These are phyloP conservation scores for Verticillium isaacii DNA, from an alignment of 2,329 filamentous ascomycete species.

Conservation along the genomic window DNA sequence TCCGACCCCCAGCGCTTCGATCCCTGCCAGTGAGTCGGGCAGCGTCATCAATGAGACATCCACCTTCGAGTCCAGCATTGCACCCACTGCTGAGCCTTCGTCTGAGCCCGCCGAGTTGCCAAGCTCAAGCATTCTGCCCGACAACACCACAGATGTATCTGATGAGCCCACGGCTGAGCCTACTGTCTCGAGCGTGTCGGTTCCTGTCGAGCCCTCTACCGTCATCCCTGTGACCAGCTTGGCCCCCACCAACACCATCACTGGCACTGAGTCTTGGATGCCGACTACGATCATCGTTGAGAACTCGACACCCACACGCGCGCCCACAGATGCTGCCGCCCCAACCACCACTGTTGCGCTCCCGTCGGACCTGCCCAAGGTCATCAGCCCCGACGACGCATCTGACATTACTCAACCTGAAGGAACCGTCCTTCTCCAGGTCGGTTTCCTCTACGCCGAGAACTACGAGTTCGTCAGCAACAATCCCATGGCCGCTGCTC, in stretches of 20 bases:
- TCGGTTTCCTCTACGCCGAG: slow-evolving; percentile 76
- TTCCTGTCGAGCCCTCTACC: background rate
- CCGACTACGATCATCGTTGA: slow-evolving; percentile 60
- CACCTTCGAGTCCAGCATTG: background rate
- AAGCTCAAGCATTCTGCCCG: background rate
- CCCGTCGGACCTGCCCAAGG: slow-evolving; percentile 64
- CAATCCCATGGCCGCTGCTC: slow-evolving; percentile 67
- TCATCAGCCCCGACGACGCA: slow-evolving; percentile 67
- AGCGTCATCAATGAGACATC: slow-evolving; percentile 7
- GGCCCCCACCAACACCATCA: slow-evolving; percentile 36
- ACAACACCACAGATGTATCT: slow-evolving; percentile 2
- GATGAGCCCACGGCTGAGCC: slow-evolving; percentile 6
- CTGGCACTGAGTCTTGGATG: slow-evolving; percentile 41
- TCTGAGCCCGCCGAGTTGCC: background rate
- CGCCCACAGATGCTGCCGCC: slow-evolving; percentile 31
- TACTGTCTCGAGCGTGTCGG: slow-evolving; percentile 1
- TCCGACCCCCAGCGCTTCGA: slow-evolving; percentile 3
- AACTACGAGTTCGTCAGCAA: slow-evolving; percentile 81
- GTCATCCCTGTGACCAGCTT: slow-evolving; percentile 31
- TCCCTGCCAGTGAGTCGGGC: slow-evolving; percentile 1
- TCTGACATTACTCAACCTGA: slow-evolving; percentile 47
- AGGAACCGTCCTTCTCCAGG: slow-evolving; percentile 69
- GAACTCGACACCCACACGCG: slow-evolving; percentile 30
- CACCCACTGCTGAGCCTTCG: background rate
- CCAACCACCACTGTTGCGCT: slow-evolving; percentile 47